A percentile compares a stretch with the other conserved stretches of the same genome.
Evolutionary conservation across 1,284 basidiomycete species (phyloP).

Genomic region (Dichomitus squalens): DNA sequence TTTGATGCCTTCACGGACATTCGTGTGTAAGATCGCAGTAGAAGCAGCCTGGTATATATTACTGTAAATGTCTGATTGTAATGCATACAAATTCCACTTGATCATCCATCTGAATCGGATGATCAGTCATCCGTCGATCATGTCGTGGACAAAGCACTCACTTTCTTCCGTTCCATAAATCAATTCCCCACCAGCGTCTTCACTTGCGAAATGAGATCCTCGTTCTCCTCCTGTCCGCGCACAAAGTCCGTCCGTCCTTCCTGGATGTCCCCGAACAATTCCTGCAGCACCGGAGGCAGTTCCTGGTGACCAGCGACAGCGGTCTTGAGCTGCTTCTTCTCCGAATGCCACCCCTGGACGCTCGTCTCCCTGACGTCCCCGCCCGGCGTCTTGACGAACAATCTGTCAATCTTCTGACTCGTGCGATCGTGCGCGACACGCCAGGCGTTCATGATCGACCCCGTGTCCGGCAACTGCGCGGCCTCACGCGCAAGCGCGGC

Average conservation of each 20-base stretch:
- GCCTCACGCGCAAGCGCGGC: slow-evolving; percentile 33
- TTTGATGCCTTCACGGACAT: background rate
- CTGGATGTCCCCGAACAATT: slow-evolving; percentile 36
- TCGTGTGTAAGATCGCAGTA: background rate
- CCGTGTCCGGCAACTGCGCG: slow-evolving; percentile 34
- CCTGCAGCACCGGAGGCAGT: slow-evolving; percentile 40
- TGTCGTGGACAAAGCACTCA: background rate
- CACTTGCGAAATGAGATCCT: slow-evolving; percentile 36
- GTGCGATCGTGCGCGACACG: slow-evolving; percentile 36
- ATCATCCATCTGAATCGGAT: background rate
- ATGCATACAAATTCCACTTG: background rate
- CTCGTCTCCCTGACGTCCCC: slow-evolving; percentile 38
- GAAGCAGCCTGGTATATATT: background rate
- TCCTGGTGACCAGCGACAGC: slow-evolving; percentile 37
- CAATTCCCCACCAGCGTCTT: slow-evolving; percentile 27
- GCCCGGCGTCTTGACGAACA: slow-evolving; percentile 32
- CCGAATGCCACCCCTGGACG: slow-evolving; percentile 46
- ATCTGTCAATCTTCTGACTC: slow-evolving; percentile 42
- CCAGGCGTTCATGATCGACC: slow-evolving; percentile 47
- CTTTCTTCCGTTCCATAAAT: no score
- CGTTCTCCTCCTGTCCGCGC: slow-evolving; percentile 31
- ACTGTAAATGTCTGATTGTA: background rate
- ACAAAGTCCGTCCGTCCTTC: slow-evolving; percentile 13
- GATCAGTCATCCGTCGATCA: background rate
- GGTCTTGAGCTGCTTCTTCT: slow-evolving; percentile 36